phyloP scores from a whole-genome alignment of 495 filamentous ascomycete genomes.

The Annulohypoxylon nitens region DNA sequence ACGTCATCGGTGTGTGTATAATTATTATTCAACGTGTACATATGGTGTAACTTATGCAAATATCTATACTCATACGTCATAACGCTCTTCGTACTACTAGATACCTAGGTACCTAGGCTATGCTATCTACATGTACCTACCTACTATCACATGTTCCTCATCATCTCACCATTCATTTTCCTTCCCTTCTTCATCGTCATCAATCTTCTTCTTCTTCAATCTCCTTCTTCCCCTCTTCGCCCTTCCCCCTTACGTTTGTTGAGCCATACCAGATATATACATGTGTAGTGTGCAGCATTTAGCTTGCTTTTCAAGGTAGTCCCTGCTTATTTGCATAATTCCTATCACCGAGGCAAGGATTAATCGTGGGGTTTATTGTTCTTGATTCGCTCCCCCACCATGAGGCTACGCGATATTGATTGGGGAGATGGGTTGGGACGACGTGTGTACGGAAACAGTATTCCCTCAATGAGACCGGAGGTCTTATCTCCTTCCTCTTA shows the following conservation, averaged over 20 bases:
- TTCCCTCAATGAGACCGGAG: slow-evolving; percentile 10
- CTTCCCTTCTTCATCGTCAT: not conserved
- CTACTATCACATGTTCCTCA: not conserved
- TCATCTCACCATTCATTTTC: not conserved
- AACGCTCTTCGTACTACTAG: not conserved
- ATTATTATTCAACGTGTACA: not conserved
- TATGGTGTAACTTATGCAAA: not conserved
- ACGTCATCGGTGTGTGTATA: not conserved
- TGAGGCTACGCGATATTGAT: slow-evolving; percentile 32
- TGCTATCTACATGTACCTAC: not conserved
- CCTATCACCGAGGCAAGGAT: slow-evolving; percentile 36
- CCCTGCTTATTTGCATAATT: slow-evolving; percentile 21
- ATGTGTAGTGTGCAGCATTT: slow-evolving; percentile 2
- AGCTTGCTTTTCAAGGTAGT: not conserved
- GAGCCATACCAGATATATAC: not conserved
- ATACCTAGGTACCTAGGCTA: not conserved
- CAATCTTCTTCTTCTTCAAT: not conserved
- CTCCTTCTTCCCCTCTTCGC: not conserved
- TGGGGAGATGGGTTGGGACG: slow-evolving; percentile 10
- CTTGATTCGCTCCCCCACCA: slow-evolving; percentile 17
- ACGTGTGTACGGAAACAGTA: slow-evolving; percentile 6
- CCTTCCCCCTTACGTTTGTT: not conserved
- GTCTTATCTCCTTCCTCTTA: slow-evolving; percentile 30
- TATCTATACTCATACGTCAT: not conserved
- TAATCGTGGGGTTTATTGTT: slow-evolving; percentile 18